phyloP scores from a whole-genome alignment of 352 stramenopile genomes.

The Phytopythium chamaehyphon region DNA sequence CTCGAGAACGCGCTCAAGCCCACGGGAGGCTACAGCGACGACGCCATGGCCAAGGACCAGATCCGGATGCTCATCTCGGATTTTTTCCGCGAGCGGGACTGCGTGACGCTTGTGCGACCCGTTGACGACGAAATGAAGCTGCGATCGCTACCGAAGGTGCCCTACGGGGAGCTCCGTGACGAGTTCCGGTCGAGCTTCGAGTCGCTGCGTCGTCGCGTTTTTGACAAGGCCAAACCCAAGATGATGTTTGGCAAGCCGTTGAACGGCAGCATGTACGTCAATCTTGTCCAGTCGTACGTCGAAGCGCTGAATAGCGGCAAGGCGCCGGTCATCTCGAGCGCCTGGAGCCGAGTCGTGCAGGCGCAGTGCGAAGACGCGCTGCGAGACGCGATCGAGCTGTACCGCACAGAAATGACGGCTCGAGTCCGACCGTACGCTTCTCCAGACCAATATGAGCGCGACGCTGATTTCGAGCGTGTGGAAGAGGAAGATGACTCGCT shows the following conservation, averaged over 20 bases:
- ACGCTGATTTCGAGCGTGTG: constrained; percentile 36
- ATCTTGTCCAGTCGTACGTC: constrained; percentile 77
- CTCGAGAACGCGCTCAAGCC: constrained; percentile 85
- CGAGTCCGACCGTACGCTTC: constrained; percentile 50
- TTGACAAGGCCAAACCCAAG: constrained; percentile 81
- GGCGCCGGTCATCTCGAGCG: constrained; percentile 83
- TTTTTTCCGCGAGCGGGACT: constrained; percentile 87
- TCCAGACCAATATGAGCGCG: constrained; percentile 50
- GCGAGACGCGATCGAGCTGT: constrained; percentile 66
- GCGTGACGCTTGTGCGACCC: constrained; percentile 86
- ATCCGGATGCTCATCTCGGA: constrained; percentile 71
- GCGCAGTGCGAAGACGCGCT: constrained; percentile 80
- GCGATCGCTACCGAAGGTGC: constrained; percentile 56
- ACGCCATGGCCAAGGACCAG: constrained; percentile 74
- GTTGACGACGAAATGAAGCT: constrained; percentile 86
- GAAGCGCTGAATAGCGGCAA: constrained; percentile 87
- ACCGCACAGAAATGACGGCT: constrained; percentile 60
- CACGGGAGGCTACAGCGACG: constrained; percentile 69
- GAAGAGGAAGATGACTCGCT: constrained; percentile 11
- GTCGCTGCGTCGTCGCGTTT: constrained; percentile 56
- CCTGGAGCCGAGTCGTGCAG: constrained; percentile 87
- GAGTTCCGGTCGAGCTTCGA: constrained; percentile 82
- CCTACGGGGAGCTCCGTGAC: constrained; percentile 69
- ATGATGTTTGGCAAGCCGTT: constrained; percentile 81
- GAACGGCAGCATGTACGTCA: constrained; percentile 86